A percentile compares a stretch with the other conserved stretches of the same genome.
phyloP scores from a whole-genome alignment of 305 asterid species.

The Fraxinus albicans region DNA sequence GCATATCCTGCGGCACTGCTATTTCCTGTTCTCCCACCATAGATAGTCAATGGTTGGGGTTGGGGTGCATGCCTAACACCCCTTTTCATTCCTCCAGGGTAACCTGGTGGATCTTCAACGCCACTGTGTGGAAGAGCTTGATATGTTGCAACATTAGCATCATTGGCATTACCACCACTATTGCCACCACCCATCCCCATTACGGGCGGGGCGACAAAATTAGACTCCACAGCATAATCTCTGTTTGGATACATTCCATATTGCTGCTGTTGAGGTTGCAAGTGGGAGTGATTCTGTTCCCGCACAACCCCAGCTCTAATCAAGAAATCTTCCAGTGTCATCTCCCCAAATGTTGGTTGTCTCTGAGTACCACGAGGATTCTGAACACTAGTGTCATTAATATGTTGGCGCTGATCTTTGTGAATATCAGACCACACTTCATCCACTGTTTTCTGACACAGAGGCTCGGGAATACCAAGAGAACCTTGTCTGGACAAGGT shows the following conservation, averaged over 20 bases:
- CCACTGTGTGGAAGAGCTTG: slow-evolving; percentile 37
- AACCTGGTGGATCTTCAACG: slow-evolving; percentile 30
- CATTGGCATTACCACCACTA: neutral
- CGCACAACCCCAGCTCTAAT: slow-evolving; percentile 69
- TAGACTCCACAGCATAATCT: slow-evolving; percentile 27
- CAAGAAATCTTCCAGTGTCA: slow-evolving; percentile 65
- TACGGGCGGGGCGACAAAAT: slow-evolving; percentile 39
- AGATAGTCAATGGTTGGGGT: slow-evolving; percentile 21
- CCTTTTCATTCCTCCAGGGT: slow-evolving; percentile 42
- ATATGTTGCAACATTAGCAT: slow-evolving; percentile 18
- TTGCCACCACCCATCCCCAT: slow-evolving; percentile 28
- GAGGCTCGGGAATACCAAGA: too few relatives aligned
- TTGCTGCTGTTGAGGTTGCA: slow-evolving; percentile 43
- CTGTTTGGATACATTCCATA: slow-evolving; percentile 42
- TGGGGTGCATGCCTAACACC: slow-evolving; percentile 31
- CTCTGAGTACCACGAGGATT: too few relatives aligned
- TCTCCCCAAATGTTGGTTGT: too few relatives aligned
- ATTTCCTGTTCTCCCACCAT: slow-evolving; percentile 50
- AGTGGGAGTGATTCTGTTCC: slow-evolving; percentile 36
- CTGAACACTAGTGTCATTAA: too few relatives aligned
- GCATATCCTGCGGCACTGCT: slow-evolving; percentile 49
- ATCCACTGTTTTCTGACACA: too few relatives aligned
- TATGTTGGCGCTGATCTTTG: too few relatives aligned
- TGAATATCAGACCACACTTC: too few relatives aligned
- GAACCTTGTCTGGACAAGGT: too few relatives aligned